Base-by-base conservation (phyloP, 306 rosid species). In the Rosa multiflora region DNA sequence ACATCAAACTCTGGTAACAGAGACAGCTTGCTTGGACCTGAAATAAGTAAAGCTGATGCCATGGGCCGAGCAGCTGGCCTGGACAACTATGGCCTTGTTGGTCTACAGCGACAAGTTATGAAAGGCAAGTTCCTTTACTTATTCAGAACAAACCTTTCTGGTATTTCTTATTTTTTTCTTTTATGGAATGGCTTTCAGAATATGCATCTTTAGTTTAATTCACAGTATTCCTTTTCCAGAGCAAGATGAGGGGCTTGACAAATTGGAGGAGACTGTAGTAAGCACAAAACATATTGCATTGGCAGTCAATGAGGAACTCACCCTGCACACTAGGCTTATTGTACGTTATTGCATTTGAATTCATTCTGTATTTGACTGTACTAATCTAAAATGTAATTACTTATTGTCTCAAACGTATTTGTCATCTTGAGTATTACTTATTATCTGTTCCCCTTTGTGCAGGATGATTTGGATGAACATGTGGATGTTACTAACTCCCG, bases 261-360 rank as follows among this genome's bases (percentile, higher is more conserved):
- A 91, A 78, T 86, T 96, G 87, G 99, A 95, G 89, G 94, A 86
- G 80, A 96, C 96, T 67, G 96, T 96, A 72, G 53, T 83, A 66
- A 95, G 99, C 88, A 95, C 99, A 35, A 96, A 96, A 82, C 99
- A 96, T 87, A 96, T 96, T 87, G 99, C 99, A 21, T 82, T 96
- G 89, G 97, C 99, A 21, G 99, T 96, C 81, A 93, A 93, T 76
- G 99, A 96, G 87, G 99, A 96, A 82, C 89, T 95, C 75, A 90
- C 69, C 78, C 93, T 95, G 59, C 99, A 96, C 88, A 85, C 98
- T 32, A 89, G 96, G 81, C 97, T 96, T 74, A 96, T 96, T 79
- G 99, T 96, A 90, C 67, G 93, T 72, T 61, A 37, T 70, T 72
- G 73, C 42, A n/a, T 72, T 56, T 76, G 51, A 75, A 48, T 9